Conservation (phyloP, 805 yeast genomes). For the Metschnikowia borealis region DNA sequence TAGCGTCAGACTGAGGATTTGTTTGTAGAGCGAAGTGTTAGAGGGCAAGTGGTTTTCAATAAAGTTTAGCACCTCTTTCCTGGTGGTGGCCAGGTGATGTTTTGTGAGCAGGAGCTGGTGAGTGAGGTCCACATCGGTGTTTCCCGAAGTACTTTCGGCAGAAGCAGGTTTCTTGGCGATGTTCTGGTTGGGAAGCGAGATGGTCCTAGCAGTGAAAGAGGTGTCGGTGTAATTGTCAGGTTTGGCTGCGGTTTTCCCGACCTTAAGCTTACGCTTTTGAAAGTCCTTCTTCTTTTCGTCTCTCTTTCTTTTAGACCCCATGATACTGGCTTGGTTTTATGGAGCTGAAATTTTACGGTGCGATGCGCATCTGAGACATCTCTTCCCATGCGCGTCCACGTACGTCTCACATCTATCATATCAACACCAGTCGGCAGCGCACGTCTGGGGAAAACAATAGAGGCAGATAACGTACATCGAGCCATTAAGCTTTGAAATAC, state of each 20-base stretch:
- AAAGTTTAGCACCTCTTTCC: constrained; percentile 64
- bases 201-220: constrained; percentile 68
- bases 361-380: constrained; percentile 12
- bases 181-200: constrained; percentile 46
- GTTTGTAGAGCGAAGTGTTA: constrained; percentile 52
- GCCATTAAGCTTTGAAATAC: background rate
- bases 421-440: background rate
- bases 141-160: constrained; percentile 9
- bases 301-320: constrained; percentile 53
- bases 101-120: constrained; percentile 66
- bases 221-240: constrained; percentile 81
- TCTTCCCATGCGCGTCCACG: background rate
- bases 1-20: constrained; percentile 51
- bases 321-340: constrained; percentile 7
- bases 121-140: constrained; percentile 44
- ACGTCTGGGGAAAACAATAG: background rate
- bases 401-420: background rate
- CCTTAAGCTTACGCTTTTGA: constrained; percentile 72
- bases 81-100: constrained; percentile 67
- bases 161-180: constrained; percentile 20
- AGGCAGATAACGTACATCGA: background rate
- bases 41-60: constrained; percentile 51
- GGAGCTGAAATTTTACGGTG: constrained; percentile 2
- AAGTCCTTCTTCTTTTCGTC: constrained; percentile 71
- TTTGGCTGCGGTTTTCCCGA: constrained; percentile 75